phyloP scores from a whole-genome alignment of 208 protist species.

The Leishmania major region DNA sequence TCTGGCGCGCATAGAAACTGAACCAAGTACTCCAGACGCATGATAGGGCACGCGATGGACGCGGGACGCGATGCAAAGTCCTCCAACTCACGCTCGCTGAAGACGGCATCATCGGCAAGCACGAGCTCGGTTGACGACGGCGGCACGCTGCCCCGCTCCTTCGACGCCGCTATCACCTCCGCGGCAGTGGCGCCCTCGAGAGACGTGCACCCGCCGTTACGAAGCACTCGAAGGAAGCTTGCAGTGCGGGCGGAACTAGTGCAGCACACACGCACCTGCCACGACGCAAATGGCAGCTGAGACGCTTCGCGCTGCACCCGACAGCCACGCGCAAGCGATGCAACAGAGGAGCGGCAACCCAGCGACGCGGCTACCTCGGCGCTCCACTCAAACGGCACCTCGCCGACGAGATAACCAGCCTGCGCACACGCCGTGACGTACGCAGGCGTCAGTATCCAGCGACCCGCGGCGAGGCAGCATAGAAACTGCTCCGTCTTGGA shows the following conservation, averaged over 20 bases:
- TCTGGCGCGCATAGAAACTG: slow-evolving; percentile 54
- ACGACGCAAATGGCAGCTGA: slow-evolving; percentile 44
- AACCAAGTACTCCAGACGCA: slow-evolving; percentile 69
- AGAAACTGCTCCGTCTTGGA: slow-evolving; percentile 69
- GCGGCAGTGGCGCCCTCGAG: slow-evolving; percentile 18
- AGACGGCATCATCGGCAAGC: slow-evolving; percentile 62
- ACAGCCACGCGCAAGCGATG: slow-evolving; percentile 50
- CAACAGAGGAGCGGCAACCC: slow-evolving; percentile 31
- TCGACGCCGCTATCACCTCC: slow-evolving; percentile 28
- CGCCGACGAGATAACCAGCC: slow-evolving; percentile 40
- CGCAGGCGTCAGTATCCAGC: slow-evolving; percentile 65
- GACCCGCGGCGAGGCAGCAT: slow-evolving; percentile 56
- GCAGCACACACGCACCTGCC: slow-evolving; percentile 62
- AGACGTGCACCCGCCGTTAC: slow-evolving; percentile 47
- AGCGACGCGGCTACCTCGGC: slow-evolving; percentile 25
- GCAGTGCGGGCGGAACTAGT: slow-evolving; percentile 17
- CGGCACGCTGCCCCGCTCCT: neutral
- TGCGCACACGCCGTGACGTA: slow-evolving; percentile 47
- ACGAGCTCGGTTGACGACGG: slow-evolving; percentile 21
- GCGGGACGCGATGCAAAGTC: slow-evolving; percentile 17
- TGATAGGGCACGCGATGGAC: slow-evolving; percentile 26
- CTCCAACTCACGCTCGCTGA: slow-evolving; percentile 45
- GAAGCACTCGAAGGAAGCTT: slow-evolving; percentile 63
- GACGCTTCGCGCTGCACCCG: slow-evolving; percentile 35
- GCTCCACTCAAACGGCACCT: slow-evolving; percentile 61